A percentile compares a stretch with the other conserved stretches of the same genome.
Conservation (phyloP, 2,329 filamentous ascomycete genomes). For the Cylindrodendrum hubeiense region DNA sequence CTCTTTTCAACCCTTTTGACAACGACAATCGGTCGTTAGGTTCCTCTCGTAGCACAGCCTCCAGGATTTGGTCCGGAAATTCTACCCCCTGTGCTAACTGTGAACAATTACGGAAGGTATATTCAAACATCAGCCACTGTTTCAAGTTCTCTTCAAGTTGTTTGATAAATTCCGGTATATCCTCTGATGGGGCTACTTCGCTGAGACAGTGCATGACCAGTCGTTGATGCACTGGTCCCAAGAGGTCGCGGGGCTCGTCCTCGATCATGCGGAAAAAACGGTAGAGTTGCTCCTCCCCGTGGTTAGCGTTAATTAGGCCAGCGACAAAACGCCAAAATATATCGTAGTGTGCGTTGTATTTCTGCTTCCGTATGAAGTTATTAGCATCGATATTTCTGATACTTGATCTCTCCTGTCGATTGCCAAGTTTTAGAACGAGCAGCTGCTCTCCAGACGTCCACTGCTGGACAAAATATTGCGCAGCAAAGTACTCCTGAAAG, state of each 20-base stretch:
- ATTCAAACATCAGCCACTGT: background rate
- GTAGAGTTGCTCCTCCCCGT: background rate
- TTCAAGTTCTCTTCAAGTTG: background rate
- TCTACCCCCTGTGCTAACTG: background rate
- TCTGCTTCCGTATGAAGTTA: background rate
- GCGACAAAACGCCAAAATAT: background rate
- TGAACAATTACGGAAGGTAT: background rate
- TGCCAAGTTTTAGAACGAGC: background rate
- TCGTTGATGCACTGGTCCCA: background rate
- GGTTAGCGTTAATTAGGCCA: background rate
- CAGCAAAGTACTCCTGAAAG: constrained; percentile 58
- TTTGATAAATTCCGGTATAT: background rate
- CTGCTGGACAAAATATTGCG: constrained; percentile 51
- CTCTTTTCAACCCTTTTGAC: background rate
- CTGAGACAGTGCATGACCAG: background rate
- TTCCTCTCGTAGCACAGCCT: background rate
- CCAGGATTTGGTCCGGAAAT: background rate
- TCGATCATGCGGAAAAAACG: background rate
- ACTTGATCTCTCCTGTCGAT: background rate
- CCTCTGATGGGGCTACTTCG: background rate
- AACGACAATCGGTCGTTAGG: background rate
- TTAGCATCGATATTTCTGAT: background rate
- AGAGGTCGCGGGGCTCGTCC: background rate
- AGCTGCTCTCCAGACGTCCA: constrained; percentile 36
- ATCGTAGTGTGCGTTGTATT: background rate